A percentile compares a stretch with the other conserved stretches of the same genome.
These are phyloP conservation scores for Furculomyces boomerangus DNA, from an alignment of 371 early-diverging fungal genomes.

Conservation along the genomic window DNA sequence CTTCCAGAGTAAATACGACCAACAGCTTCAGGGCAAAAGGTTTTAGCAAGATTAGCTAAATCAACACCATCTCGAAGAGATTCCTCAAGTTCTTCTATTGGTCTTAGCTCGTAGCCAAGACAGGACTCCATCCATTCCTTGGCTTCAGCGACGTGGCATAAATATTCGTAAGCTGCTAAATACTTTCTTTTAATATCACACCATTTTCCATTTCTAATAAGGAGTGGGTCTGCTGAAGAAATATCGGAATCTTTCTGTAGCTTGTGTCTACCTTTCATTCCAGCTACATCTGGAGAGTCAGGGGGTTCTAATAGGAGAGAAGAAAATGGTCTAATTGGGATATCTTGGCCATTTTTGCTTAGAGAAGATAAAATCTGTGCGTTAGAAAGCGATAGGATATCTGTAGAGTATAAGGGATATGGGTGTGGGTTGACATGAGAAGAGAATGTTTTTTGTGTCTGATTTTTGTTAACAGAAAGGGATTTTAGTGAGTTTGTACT, in stretches of 20 bases:
- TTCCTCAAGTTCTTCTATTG: conserved; percentile 68
- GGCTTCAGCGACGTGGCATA: conserved; percentile 98
- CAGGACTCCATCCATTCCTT: conserved; percentile 98
- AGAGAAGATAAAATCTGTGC: too few relatives aligned
- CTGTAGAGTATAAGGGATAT: too few relatives aligned
- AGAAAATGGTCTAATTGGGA: too few relatives aligned
- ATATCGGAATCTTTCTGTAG: conserved; percentile 15
- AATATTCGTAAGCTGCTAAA: conserved; percentile 93
- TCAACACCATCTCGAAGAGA: conserved; percentile 86
- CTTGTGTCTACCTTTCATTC: conserved; percentile 20
- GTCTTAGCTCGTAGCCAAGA: conserved; percentile 58
- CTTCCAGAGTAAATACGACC: conserved; percentile 55
- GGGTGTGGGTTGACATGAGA: too few relatives aligned
- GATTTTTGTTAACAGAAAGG: too few relatives aligned
- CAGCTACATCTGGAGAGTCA: conserved; percentile 23
- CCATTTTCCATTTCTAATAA: conserved; percentile 45
- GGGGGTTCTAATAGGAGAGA: conserved; percentile 18
- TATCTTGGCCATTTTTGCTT: too few relatives aligned
- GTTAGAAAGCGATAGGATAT: too few relatives aligned
- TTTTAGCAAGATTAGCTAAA: conserved; percentile 78
- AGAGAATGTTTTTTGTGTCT: too few relatives aligned
- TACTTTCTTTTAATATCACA: conserved; percentile 90
- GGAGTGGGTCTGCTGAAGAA: background rate
- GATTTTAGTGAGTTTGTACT: too few relatives aligned
- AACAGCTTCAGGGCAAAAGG: conserved; percentile 71